phyloP scores from a whole-genome alignment of 345 rosid species.

The Ailanthus altissimus region DNA sequence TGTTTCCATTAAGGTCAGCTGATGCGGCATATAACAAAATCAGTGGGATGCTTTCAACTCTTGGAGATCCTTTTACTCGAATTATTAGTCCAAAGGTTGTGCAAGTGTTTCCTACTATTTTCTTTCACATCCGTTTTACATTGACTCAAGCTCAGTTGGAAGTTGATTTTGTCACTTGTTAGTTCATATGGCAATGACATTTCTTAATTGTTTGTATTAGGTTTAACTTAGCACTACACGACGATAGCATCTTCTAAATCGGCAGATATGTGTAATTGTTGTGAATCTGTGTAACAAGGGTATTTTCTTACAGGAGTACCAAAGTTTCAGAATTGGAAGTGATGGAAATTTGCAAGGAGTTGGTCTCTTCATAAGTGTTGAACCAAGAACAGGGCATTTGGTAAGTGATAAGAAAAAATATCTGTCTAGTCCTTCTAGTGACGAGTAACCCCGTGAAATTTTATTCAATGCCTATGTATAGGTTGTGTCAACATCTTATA shows the following conservation, averaged over 20 bases:
- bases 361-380: constrained; percentile 70
- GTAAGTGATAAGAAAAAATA: constrained; percentile 42
- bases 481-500: not conserved
- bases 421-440: not conserved
- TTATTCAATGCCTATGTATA: not conserved
- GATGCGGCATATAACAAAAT: constrained; percentile 79
- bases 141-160: too few species aligned
- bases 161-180: too few species aligned
- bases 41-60: constrained; percentile 84
- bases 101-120: not conserved
- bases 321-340: constrained; percentile 83
- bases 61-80: constrained; percentile 90
- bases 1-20: constrained; percentile 77
- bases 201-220: not conserved
- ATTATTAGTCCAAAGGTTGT: constrained; percentile 86
- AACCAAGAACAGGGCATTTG: constrained; percentile 84
- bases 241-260: not conserved
- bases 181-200: not conserved
- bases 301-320: constrained; percentile 66
- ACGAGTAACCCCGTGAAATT: not conserved
- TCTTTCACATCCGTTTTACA: too few species aligned
- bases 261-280: not conserved
- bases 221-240: not conserved
- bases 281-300: not conserved
- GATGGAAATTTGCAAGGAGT: constrained; percentile 94